These are phyloP conservation scores for Hippophae tibetana DNA, from an alignment of 306 rosid genomes.

Conservation along the genomic window DNA sequence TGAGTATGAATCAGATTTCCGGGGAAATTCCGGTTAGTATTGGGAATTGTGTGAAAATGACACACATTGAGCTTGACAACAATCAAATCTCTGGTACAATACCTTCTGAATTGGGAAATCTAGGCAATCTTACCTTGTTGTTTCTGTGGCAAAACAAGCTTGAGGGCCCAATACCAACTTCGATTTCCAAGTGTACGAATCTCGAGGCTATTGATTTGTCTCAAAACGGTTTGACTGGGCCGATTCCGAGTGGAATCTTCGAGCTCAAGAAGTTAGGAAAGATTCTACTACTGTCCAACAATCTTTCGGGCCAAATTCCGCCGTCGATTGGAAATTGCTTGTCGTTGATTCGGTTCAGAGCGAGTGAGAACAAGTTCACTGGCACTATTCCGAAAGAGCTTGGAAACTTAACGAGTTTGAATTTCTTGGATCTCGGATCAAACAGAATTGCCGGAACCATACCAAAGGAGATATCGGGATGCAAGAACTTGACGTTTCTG, in stretches of 20 bases:
- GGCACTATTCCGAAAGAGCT: slow-evolving; percentile 58
- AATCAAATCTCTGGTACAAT: neutral
- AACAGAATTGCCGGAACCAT: slow-evolving; percentile 42
- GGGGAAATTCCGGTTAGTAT: slow-evolving; percentile 69
- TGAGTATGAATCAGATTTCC: slow-evolving; percentile 65
- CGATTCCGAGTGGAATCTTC: slow-evolving; percentile 65
- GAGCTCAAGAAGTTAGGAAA: slow-evolving; percentile 58
- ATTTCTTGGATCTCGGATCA: slow-evolving; percentile 58
- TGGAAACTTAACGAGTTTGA: slow-evolving; percentile 52
- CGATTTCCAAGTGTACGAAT: neutral
- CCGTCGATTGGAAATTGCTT: slow-evolving; percentile 67
- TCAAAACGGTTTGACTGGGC: neutral
- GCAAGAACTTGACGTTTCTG: slow-evolving; percentile 67
- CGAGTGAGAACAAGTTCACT: slow-evolving; percentile 42
- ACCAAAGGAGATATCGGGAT: slow-evolving; percentile 56
- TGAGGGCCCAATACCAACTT: neutral
- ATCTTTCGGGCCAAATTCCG: slow-evolving; percentile 57
- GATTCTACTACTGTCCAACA: slow-evolving; percentile 70
- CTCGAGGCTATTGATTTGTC: neutral
- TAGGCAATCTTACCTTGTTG: neutral
- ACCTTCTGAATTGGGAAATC: neutral
- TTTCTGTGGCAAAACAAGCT: neutral
- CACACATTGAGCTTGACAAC: slow-evolving; percentile 34
- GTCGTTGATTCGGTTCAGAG: slow-evolving; percentile 72
- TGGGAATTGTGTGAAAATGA: slow-evolving; percentile 51